Conservation (phyloP, 2,329 filamentous ascomycete genomes). For the Colletotrichum musicola region DNA sequence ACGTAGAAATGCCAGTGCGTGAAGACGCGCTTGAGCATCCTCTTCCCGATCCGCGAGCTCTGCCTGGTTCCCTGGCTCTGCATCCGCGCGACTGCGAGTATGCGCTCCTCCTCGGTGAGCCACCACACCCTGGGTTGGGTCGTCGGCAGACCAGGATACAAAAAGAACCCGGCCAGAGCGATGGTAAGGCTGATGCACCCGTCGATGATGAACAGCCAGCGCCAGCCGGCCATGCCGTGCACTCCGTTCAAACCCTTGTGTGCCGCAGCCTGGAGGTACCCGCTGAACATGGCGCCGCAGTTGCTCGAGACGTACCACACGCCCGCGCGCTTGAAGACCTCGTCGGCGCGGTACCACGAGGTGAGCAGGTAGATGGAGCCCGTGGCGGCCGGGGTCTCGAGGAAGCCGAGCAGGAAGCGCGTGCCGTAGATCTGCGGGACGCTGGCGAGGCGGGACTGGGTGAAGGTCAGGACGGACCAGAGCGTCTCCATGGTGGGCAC, state of each 20-base stretch:
- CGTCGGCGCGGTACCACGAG: constrained; percentile 47
- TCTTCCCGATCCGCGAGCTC: constrained; percentile 41
- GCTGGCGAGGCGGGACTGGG: constrained; percentile 39
- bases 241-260: constrained; percentile 62
- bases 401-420: constrained; percentile 46
- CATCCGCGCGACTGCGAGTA: constrained; percentile 48
- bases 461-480: constrained; percentile 40
- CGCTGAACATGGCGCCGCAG: constrained; percentile 62
- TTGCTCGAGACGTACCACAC: constrained; percentile 62
- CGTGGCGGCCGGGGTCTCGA: constrained; percentile 38
- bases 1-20: constrained; percentile 46
- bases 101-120: constrained; percentile 47
- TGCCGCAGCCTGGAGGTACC: constrained; percentile 63
- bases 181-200: constrained; percentile 64
- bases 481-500: constrained; percentile 39
- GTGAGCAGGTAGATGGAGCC: constrained; percentile 44
- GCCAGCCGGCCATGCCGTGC: constrained; percentile 58
- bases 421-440: constrained; percentile 44
- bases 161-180: constrained; percentile 60
- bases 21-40: constrained; percentile 45
- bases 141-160: constrained; percentile 53
- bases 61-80: constrained; percentile 38
- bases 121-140: constrained; percentile 48
- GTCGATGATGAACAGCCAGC: constrained; percentile 66
- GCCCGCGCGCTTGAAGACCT: constrained; percentile 59